Percentiles rank a stretch among this genome's conserved stretches.
phyloP scores from a whole-genome alignment of 2,329 filamentous ascomycete genomes.

The Colletotrichum spaethianum region DNA sequence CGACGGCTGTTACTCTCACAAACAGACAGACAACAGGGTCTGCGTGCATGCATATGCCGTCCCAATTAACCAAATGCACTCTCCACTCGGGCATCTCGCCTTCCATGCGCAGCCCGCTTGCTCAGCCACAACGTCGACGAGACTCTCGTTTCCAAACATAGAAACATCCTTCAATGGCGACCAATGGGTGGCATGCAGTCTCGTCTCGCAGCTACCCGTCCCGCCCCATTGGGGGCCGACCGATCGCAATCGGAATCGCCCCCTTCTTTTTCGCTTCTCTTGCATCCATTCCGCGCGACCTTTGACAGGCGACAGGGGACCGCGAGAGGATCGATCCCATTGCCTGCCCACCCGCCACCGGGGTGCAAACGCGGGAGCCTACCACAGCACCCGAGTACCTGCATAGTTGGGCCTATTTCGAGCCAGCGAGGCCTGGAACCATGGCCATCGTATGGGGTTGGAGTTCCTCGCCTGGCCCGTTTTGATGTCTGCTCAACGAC shows the following conservation, averaged over 20 bases:
- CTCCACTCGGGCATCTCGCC: constrained; percentile 4
- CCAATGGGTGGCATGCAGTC: neutral
- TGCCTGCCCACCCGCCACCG: neutral
- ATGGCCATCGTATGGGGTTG: neutral
- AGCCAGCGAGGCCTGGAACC: neutral
- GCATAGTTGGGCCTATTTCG: constrained; percentile 3
- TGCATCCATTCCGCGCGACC: neutral
- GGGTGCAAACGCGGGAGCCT: constrained; percentile 7
- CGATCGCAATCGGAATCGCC: constrained; percentile 22
- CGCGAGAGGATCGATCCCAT: neutral
- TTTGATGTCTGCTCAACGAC: neutral
- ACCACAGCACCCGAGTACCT: neutral
- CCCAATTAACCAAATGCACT: neutral
- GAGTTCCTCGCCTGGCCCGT: neutral
- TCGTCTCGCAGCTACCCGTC: neutral
- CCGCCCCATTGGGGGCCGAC: neutral
- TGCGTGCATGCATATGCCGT: neutral
- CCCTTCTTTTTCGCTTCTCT: neutral
- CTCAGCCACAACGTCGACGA: constrained; percentile 20
- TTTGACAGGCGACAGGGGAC: neutral
- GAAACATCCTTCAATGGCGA: constrained; percentile 7
- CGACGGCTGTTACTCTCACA: too few relatives aligned
- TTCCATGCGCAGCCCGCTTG: neutral
- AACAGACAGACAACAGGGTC: too few relatives aligned
- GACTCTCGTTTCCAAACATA: constrained; percentile 19